Base-by-base conservation (phyloP, 306 rosid genomes). In the Cucumis cinereus region DNA sequence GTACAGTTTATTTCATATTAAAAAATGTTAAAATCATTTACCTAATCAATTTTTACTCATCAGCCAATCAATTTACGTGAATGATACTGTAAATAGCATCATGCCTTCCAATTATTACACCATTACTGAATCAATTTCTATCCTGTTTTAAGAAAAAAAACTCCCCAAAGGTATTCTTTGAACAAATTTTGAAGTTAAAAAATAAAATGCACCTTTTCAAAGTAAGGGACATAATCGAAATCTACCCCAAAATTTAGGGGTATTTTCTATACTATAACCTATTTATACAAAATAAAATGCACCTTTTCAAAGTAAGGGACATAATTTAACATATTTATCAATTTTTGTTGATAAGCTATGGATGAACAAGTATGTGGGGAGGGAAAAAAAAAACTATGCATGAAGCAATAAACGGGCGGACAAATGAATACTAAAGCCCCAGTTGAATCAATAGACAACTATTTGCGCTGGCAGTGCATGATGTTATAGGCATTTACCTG, bases 401-500 rank as follows among this genome's bases (percentile, higher is more conserved):
- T 70, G 70, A 54, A 79, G 80, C 62, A 76, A 79, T 75, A 74
- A 36, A 70, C 16, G 63, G 53, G 75, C 61, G 60, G 60, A 66
- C 62, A 70, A 74, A 8, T 57, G 55, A 66, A 23, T 40, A 76
- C 45, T n/a, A n/a, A 54, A 4, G 71, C 79, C 41, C 24, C 35
- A 30, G 38, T 79, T 62, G 23, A 35, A 78, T 52, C 33, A n/a
- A 59, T 36, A 61, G 45, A 68, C 13, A 36, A 30, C 30, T 47
- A 9, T 64, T 35, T 69, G 47, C 53, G 40, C 72, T 36, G 80
- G 66, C 50, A 70, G 54, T 50, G 12, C 61, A 73, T 69, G 41
- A 55, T 80, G 33, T 67, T 50, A 76, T 45, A 67, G 38, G 49
- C 24, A 50, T 20, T 61, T 86, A 94, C 99, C 99, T 94, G 92